Conservation (phyloP, 345 rosid genomes). For the Lepidium sativum region DNA sequence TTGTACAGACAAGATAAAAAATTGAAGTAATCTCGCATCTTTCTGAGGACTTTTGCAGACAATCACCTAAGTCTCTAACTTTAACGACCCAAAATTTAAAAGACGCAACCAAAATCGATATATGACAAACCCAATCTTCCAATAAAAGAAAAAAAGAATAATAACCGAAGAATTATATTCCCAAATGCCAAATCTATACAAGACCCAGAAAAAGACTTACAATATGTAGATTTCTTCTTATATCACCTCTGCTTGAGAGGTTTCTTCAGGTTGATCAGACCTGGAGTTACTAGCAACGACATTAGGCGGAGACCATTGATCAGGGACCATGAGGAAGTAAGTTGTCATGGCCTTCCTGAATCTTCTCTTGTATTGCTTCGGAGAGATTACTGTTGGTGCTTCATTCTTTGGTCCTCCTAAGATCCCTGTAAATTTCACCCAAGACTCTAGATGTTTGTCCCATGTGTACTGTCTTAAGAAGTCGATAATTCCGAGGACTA, state of each 20-base stretch:
- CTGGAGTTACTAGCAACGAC: slow-evolving; percentile 42
- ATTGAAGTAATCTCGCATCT: slow-evolving; percentile 39
- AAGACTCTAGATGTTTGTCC: slow-evolving; percentile 97
- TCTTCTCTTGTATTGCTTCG: slow-evolving; percentile 90
- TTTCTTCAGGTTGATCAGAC: slow-evolving; percentile 57
- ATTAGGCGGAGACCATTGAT: slow-evolving; percentile 80
- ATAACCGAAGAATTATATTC: slow-evolving; percentile 33
- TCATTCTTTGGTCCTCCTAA: slow-evolving; percentile 81
- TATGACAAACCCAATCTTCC: slow-evolving; percentile 7
- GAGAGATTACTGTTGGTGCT: slow-evolving; percentile 88
- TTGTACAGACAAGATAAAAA: slow-evolving; percentile 38
- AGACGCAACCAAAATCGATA: slow-evolving; percentile 7
- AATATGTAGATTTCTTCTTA: neutral
- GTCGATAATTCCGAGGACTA: slow-evolving; percentile 89
- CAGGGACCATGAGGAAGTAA: slow-evolving; percentile 91
- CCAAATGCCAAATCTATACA: slow-evolving; percentile 20
- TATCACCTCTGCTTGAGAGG: slow-evolving; percentile 40
- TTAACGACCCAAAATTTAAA: slow-evolving; percentile 20
- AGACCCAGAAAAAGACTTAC: neutral
- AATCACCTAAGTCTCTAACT: slow-evolving; percentile 27
- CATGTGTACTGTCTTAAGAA: slow-evolving; percentile 97
- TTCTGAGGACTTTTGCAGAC: slow-evolving; percentile 22
- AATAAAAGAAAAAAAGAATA: slow-evolving; percentile 6
- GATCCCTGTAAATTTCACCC: slow-evolving; percentile 88
- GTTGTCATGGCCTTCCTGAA: slow-evolving; percentile 95